phyloP scores from a whole-genome alignment of 169 alveolate species.

The Plasmodium vinckei region DNA sequence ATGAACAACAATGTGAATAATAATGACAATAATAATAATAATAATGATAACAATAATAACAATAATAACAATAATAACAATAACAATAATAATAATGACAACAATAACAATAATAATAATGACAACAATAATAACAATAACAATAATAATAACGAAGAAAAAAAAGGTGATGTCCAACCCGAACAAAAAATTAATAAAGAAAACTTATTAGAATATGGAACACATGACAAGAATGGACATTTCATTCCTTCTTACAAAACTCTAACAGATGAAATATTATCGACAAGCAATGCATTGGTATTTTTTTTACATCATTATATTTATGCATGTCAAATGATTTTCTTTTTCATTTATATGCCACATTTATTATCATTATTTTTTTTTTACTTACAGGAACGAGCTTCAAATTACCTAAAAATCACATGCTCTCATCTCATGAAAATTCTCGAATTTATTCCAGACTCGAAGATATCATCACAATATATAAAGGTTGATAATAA shows the following conservation, averaged over 20 bases:
- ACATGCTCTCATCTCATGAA: constrained; percentile 57
- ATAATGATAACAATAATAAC: constrained; percentile 1
- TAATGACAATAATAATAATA: background rate
- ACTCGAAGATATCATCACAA: constrained; percentile 49
- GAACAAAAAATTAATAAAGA: constrained; percentile 65
- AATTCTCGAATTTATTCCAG: constrained; percentile 54
- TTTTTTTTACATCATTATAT: background rate
- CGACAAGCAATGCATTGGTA: constrained; percentile 67
- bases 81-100: background rate
- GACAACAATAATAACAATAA: constrained; percentile 23
- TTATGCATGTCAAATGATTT: background rate
- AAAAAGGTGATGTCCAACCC: constrained; percentile 5
- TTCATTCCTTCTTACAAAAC: constrained; percentile 71
- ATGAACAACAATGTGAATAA: background rate
- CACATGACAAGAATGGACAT: constrained; percentile 62
- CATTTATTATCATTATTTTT: background rate
- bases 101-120: constrained; percentile 9
- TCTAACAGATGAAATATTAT: constrained; percentile 53
- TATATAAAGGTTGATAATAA: constrained; percentile 53
- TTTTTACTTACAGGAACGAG: constrained; percentile 30
- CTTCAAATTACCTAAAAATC: constrained; percentile 48
- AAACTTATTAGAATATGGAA: constrained; percentile 62
- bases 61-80: constrained; percentile 10
- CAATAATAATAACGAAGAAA: background rate
- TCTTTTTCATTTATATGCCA: background rate